Evolutionary conservation across 768 basidiomycete species (phyloP).

Genomic region (Rhodotorula graminis): DNA sequence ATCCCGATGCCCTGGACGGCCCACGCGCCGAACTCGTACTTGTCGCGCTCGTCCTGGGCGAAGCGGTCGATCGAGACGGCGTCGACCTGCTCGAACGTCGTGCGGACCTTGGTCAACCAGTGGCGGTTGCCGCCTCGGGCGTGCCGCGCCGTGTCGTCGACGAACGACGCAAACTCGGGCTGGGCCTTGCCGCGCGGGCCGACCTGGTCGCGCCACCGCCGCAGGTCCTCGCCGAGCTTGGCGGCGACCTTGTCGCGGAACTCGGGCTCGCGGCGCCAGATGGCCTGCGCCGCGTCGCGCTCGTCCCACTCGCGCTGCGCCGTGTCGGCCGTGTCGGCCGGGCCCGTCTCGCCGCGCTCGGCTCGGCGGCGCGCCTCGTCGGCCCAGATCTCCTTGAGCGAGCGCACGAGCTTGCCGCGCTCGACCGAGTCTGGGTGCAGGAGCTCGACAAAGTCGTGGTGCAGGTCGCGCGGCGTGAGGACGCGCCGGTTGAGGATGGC

Average conservation of each 20-base stretch:
- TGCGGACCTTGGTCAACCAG: conserved; percentile 76
- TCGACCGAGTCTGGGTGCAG: conserved; percentile 52
- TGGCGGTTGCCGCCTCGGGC: background rate
- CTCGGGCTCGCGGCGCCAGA: conserved; percentile 46
- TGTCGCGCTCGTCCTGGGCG: conserved; percentile 29
- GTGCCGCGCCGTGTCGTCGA: conserved; percentile 12
- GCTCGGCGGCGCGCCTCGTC: conserved; percentile 76
- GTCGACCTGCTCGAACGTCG: conserved; percentile 83
- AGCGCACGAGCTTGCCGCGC: conserved; percentile 69
- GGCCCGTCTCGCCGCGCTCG: conserved; percentile 32
- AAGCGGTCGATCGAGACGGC: conserved; percentile 33
- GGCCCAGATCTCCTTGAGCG: conserved; percentile 92
- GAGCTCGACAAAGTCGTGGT: conserved; percentile 64
- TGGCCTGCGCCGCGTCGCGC: background rate
- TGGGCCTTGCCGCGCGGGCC: conserved; percentile 42
- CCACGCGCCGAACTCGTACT: conserved; percentile 41
- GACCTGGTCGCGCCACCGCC: conserved; percentile 40
- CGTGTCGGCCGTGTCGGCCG: conserved; percentile 27
- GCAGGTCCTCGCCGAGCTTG: conserved; percentile 56
- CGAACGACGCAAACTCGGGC: conserved; percentile 39
- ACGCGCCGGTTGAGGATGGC: conserved; percentile 79
- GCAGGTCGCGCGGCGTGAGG: conserved; percentile 62
- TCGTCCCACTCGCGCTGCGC: conserved; percentile 15
- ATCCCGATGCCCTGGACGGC: conserved; percentile 38
- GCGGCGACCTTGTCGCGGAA: conserved; percentile 63